A percentile compares a stretch with the other conserved stretches of the same genome.
Evolutionary conservation across 1,139 yeast genomes (phyloP).

Genomic region (Yamadazyma friedrichii): DNA sequence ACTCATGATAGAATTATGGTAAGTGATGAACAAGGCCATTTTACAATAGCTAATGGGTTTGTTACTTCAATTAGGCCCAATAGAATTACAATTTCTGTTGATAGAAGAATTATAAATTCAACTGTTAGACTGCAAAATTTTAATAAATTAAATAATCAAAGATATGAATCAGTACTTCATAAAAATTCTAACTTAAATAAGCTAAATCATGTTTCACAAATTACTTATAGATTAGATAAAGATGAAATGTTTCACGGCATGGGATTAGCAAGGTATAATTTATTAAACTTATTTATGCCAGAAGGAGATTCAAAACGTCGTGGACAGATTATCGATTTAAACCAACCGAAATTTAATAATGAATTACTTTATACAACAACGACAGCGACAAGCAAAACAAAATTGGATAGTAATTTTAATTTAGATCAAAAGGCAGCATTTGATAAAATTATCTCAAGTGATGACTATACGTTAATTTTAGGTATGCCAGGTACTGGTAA

Average conservation of each 20-base stretch:
- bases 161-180: slow-evolving; percentile 11
- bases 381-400: neutral
- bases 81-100: slow-evolving; percentile 42
- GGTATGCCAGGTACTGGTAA: slow-evolving; percentile 99
- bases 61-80: slow-evolving; percentile 44
- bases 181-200: slow-evolving; percentile 21
- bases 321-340: slow-evolving; percentile 59
- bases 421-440: slow-evolving; percentile 71
- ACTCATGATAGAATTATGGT: slow-evolving; percentile 60
- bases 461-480: slow-evolving; percentile 75
- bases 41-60: slow-evolving; percentile 66
- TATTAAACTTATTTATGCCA: slow-evolving; percentile 61
- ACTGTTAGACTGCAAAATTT: slow-evolving; percentile 41
- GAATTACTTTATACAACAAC: neutral
- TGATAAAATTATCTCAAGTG: slow-evolving; percentile 57
- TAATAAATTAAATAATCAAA: slow-evolving; percentile 23
- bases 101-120: slow-evolving; percentile 51
- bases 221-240: slow-evolving; percentile 67
- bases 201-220: slow-evolving; percentile 3
- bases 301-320: slow-evolving; percentile 57
- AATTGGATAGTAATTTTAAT: slow-evolving; percentile 39
- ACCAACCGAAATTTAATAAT: slow-evolving; percentile 24
- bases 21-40: slow-evolving; percentile 81
- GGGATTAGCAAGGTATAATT: slow-evolving; percentile 72
- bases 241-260: slow-evolving; percentile 78